phyloP scores from a whole-genome alignment of 2,329 filamentous ascomycete genomes.

The Phaeosphaeriaceae sp. region DNA sequence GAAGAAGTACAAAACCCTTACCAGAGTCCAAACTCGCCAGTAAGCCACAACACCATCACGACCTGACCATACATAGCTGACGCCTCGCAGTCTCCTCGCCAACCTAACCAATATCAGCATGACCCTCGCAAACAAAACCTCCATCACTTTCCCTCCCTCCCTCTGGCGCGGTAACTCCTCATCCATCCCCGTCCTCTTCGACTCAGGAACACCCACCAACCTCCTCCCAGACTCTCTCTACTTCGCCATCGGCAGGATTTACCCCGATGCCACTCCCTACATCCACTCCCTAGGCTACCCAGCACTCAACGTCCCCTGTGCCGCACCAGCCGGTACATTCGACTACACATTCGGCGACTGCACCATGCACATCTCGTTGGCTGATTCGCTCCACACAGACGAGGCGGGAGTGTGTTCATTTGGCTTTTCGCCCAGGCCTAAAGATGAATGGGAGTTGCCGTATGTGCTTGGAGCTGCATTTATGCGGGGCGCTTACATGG shows the following conservation, averaged over 20 bases:
- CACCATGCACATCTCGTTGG: not conserved
- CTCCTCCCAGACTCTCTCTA: not conserved
- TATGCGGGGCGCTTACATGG: constrained; percentile 9
- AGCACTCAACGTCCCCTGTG: constrained; percentile 3
- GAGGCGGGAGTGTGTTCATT: not conserved
- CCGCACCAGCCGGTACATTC: constrained; percentile 4
- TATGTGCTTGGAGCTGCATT: constrained; percentile 1
- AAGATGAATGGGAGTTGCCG: not conserved
- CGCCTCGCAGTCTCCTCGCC: too few relatives aligned
- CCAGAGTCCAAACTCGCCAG: too few relatives aligned
- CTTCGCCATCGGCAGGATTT: constrained; percentile 4
- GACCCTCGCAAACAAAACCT: too few relatives aligned
- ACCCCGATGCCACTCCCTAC: constrained; percentile 1
- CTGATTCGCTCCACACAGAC: constrained; percentile 1
- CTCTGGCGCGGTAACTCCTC: too few relatives aligned
- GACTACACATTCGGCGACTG: constrained; percentile 3
- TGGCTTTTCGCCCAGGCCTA: not conserved
- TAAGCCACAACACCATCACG: too few relatives aligned
- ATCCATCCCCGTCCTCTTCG: not conserved
- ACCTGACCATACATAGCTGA: too few relatives aligned
- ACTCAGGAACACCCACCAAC: constrained; percentile 2
- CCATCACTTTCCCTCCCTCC: too few relatives aligned
- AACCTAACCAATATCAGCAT: too few relatives aligned
- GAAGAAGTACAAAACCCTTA: too few relatives aligned
- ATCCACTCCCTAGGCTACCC: not conserved